Percentiles rank a stretch among this genome's conserved stretches.
phyloP scores from a whole-genome alignment of 345 rosid genomes.

The Eucalyptus guilfoylei region DNA sequence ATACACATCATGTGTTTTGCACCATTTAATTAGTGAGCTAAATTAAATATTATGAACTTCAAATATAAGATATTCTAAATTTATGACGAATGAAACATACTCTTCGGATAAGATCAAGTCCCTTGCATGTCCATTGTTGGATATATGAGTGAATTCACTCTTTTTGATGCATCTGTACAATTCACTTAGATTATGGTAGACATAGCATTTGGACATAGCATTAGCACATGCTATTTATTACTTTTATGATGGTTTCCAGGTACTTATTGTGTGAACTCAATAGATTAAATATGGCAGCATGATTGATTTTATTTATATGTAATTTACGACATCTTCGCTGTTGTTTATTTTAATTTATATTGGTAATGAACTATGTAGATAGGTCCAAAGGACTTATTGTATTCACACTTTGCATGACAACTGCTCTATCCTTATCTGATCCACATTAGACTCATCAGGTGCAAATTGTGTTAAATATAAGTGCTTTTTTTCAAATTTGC shows the following conservation, averaged over 20 bases:
- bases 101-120: background rate
- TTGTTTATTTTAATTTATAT: background rate
- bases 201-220: background rate
- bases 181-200: background rate
- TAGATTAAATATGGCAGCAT: background rate
- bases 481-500: background rate
- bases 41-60: background rate
- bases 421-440: background rate
- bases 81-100: background rate
- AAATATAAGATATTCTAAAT: background rate
- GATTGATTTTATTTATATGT: background rate
- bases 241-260: background rate
- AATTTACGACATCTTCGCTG: background rate
- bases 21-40: background rate
- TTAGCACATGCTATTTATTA: background rate
- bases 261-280: background rate
- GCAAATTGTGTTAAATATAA: background rate
- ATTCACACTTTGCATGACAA: background rate
- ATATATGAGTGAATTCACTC: background rate
- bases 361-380: background rate
- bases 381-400: background rate
- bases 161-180: background rate
- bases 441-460: background rate
- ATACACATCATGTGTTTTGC: background rate
- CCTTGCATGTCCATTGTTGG: background rate